phyloP scores from a whole-genome alignment of 2,329 filamentous ascomycete genomes.

The Diplodia intermedia region DNA sequence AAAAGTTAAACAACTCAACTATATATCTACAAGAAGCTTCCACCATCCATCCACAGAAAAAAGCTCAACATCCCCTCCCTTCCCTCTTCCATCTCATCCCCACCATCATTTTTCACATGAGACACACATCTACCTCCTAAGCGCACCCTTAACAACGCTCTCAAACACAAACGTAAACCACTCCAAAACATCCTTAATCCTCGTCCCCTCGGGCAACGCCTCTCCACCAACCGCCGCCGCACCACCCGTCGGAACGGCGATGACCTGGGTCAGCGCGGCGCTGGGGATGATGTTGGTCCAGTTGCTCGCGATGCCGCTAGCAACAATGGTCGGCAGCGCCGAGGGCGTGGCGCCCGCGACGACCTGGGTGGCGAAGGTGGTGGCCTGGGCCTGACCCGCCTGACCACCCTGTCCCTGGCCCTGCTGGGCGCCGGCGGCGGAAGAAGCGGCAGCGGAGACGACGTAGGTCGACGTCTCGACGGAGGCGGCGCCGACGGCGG shows the following conservation, averaged over 20 bases:
- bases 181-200: constrained; percentile 13
- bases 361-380: constrained; percentile 20
- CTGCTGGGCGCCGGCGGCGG: too few relatives aligned
- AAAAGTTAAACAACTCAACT: too few relatives aligned
- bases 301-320: constrained; percentile 12
- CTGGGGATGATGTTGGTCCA: constrained; percentile 28
- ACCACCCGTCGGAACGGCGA: background rate
- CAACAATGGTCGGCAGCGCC: background rate
- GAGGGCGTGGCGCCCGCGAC: background rate
- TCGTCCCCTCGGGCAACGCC: constrained; percentile 5
- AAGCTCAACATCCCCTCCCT: too few relatives aligned
- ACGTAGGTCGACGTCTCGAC: background rate
- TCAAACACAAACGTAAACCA: constrained; percentile 27
- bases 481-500: too few relatives aligned
- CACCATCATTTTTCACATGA: background rate
- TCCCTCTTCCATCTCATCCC: background rate
- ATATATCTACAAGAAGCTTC: background rate
- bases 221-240: background rate
- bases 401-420: too few relatives aligned
- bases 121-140: background rate
- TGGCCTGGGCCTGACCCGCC: background rate
- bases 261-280: constrained; percentile 20
- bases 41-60: background rate
- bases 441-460: background rate
- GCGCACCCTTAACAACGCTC: background rate